Percentiles rank a stretch among this genome's conserved stretches.
Conservation (phyloP, 169 alveolate species). For the Plasmodium gaboni region DNA sequence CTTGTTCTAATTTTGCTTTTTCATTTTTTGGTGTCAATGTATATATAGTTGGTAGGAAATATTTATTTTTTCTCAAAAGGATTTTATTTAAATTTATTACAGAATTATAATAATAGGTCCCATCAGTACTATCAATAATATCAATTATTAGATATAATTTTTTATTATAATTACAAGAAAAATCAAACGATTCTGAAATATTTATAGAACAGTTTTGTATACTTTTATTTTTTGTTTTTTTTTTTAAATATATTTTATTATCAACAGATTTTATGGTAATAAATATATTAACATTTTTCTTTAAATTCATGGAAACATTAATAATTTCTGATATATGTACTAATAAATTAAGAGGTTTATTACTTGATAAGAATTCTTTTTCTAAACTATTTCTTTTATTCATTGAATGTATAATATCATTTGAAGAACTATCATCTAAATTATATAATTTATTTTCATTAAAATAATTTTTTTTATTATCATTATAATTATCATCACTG, state of each 20-base stretch:
- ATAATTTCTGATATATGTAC: constrained; percentile 66
- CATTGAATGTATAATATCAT: background rate
- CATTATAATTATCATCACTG: constrained; percentile 1
- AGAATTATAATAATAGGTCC: constrained; percentile 19
- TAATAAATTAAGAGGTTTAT: constrained; percentile 13
- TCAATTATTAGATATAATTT: constrained; percentile 30
- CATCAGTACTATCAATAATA: constrained; percentile 11
- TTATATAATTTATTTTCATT: constrained; percentile 30
- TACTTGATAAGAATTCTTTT: constrained; percentile 1
- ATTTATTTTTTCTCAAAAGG: constrained; percentile 36
- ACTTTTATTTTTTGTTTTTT: constrained; percentile 32
- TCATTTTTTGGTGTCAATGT: constrained; percentile 36
- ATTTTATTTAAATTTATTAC: constrained; percentile 55
- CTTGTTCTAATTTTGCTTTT: background rate
- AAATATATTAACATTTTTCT: constrained; percentile 9
- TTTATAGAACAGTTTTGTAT: constrained; percentile 42
- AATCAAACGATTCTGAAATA: constrained; percentile 55
- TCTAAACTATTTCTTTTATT: constrained; percentile 7
- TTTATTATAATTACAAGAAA: constrained; percentile 8
- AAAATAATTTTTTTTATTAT: constrained; percentile 6
- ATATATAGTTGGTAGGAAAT: constrained; percentile 30
- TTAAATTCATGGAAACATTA: constrained; percentile 42
- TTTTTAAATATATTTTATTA: constrained; percentile 43
- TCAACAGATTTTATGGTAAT: constrained; percentile 62
- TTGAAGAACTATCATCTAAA: constrained; percentile 7